phyloP scores from a whole-genome alignment of 345 rosid genomes.

The Tarenaya hassleriana region DNA sequence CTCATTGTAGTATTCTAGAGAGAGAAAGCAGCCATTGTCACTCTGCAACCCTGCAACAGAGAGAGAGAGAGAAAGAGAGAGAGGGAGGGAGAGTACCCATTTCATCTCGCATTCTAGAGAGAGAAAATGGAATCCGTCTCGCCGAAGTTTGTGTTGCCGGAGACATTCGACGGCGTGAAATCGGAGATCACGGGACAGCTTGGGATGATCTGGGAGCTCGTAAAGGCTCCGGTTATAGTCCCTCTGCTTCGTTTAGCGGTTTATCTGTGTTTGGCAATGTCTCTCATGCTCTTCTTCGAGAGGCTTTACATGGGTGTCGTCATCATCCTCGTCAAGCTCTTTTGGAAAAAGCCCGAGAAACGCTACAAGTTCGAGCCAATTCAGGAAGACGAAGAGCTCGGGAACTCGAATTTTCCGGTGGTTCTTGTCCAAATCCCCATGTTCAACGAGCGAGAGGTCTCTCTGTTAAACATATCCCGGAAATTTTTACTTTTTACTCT shows the following conservation, averaged over 20 bases:
- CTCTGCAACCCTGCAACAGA: not conserved
- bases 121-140: conserved; percentile 55
- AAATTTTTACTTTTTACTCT: conserved; percentile 16
- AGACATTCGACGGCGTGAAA: conserved; percentile 58
- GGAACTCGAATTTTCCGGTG: conserved; percentile 64
- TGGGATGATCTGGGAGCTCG: conserved; percentile 84
- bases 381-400: conserved; percentile 76
- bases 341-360: conserved; percentile 83
- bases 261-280: conserved; percentile 67
- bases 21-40: conserved; percentile 16
- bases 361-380: conserved; percentile 75
- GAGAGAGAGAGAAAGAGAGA: conserved; percentile 2
- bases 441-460: conserved; percentile 95
- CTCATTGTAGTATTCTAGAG: not conserved
- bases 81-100: not conserved
- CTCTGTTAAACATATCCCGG: conserved; percentile 4
- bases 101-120: not conserved
- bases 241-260: conserved; percentile 64
- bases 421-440: conserved; percentile 99
- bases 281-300: conserved; percentile 81
- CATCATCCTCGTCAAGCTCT: conserved; percentile 80
- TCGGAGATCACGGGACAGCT: conserved; percentile 67
- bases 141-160: conserved; percentile 59
- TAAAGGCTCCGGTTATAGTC: conserved; percentile 92
- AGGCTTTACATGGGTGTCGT: conserved; percentile 95